These are phyloP conservation scores for Myriosclerotinia duriaeana DNA, from an alignment of 2,329 filamentous ascomycete genomes.

Conservation along the genomic window DNA sequence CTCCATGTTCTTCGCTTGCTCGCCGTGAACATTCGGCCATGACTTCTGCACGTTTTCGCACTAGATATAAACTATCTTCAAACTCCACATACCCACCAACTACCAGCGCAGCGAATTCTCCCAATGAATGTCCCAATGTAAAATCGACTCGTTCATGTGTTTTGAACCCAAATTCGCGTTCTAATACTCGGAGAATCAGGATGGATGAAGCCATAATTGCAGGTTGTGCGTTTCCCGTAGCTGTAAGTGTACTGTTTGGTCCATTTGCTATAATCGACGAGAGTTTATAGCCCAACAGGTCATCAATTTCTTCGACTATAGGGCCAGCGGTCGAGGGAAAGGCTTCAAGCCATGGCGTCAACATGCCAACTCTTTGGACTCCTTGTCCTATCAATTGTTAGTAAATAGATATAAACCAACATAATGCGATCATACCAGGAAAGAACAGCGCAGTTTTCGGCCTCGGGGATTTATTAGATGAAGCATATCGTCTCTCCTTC, in stretches of 20 bases:
- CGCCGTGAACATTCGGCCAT: constrained; percentile 75
- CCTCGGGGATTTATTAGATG: constrained; percentile 21
- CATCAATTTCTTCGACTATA: constrained; percentile 85
- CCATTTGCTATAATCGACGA: constrained; percentile 77
- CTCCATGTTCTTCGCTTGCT: constrained; percentile 66
- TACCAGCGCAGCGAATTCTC: constrained; percentile 89
- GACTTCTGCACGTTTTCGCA: constrained; percentile 73
- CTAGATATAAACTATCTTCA: constrained; percentile 72
- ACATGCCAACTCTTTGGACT: constrained; percentile 86
- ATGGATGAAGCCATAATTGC: constrained; percentile 96
- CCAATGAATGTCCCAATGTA: constrained; percentile 84
- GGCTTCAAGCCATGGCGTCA: constrained; percentile 78
- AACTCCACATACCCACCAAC: constrained; percentile 79
- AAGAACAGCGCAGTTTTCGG: constrained; percentile 44
- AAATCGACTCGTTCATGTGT: constrained; percentile 72
- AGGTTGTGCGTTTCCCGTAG: constrained; percentile 85
- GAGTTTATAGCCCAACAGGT: constrained; percentile 70
- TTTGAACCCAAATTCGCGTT: constrained; percentile 79
- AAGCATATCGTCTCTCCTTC: constrained; percentile 10
- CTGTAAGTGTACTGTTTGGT: constrained; percentile 72
- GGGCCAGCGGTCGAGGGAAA: constrained; percentile 76
- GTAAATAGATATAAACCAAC: background rate
- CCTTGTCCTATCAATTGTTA: constrained; percentile 64
- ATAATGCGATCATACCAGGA: constrained; percentile 38
- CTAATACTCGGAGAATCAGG: constrained; percentile 82